Conservation (phyloP, 2,329 filamentous ascomycete genomes). For the Fusarium agapanthi region DNA sequence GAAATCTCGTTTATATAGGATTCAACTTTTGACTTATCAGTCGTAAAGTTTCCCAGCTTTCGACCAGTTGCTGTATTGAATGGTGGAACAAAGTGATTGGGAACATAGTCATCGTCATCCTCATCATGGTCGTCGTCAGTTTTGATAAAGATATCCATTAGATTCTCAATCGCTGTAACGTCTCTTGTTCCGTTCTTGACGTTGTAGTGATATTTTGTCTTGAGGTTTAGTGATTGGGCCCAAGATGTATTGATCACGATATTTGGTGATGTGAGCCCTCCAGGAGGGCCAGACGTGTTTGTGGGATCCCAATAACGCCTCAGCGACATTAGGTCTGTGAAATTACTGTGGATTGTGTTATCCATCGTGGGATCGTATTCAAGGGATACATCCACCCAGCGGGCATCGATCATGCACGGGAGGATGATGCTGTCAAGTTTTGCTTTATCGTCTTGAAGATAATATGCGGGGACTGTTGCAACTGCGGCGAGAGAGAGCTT, state of each 20-base stretch:
- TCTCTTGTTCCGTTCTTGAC: background rate
- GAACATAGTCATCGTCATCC: background rate
- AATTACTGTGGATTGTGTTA: background rate
- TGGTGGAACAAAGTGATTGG: background rate
- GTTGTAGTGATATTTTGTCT: fast-evolving
- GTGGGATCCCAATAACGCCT: background rate
- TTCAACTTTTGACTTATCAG: background rate
- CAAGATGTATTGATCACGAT: background rate
- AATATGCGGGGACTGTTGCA: background rate
- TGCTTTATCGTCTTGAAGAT: background rate
- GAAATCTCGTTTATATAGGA: background rate
- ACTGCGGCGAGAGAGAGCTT: background rate
- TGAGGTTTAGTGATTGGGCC: background rate
- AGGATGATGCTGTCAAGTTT: background rate
- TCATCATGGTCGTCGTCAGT: background rate
- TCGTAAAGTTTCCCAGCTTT: background rate
- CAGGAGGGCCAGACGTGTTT: background rate
- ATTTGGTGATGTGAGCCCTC: background rate
- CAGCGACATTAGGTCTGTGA: background rate
- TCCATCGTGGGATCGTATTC: background rate
- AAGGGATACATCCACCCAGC: background rate
- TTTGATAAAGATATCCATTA: background rate
- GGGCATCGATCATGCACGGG: background rate
- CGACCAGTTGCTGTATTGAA: background rate
- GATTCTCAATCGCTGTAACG: background rate